These are phyloP conservation scores for Golovinomyces cichoracearum DNA, from an alignment of 2,329 filamentous ascomycete genomes.

Conservation along the genomic window DNA sequence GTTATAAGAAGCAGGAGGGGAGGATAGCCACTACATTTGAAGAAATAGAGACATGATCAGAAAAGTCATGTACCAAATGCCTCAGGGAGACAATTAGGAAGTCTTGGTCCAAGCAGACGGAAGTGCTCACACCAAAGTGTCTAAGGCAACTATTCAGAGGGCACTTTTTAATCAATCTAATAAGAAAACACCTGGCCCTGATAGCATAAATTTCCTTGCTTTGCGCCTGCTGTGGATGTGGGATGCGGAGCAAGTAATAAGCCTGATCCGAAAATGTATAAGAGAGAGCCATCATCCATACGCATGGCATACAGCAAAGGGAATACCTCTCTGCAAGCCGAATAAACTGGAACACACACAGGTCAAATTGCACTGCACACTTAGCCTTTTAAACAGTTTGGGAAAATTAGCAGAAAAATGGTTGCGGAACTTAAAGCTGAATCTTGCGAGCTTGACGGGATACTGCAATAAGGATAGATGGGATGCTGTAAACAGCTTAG, in stretches of 20 bases:
- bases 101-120: background rate
- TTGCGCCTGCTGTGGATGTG: background rate
- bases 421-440: background rate
- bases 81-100: no score
- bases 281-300: background rate
- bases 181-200: background rate
- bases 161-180: background rate
- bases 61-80: background rate
- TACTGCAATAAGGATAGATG: background rate
- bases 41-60: conserved; percentile 1
- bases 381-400: background rate
- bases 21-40: background rate
- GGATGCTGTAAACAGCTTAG: background rate
- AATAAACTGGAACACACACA: background rate
- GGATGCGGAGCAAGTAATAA: background rate
- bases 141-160: background rate
- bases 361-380: background rate
- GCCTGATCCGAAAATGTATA: background rate
- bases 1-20: background rate
- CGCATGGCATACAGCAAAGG: background rate
- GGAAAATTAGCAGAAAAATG: background rate
- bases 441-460: background rate
- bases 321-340: background rate
- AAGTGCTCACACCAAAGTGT: background rate
- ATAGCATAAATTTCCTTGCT: conserved; percentile 1